phyloP scores from a whole-genome alignment of 2,329 filamentous ascomycete genomes.

The Metarhizium guizhouense region DNA sequence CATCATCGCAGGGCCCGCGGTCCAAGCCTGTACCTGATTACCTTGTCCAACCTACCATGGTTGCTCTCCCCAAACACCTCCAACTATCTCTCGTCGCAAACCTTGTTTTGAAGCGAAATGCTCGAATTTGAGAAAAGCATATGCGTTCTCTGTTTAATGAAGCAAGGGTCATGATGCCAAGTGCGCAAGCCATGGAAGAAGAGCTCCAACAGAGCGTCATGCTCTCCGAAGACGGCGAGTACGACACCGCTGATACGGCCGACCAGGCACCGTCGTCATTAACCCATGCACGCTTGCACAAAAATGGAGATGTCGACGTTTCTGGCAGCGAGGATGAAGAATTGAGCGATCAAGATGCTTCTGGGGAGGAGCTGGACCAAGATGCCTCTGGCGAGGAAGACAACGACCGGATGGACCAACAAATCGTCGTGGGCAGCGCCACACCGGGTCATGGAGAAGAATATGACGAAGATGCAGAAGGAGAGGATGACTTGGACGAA shows the following conservation, averaged over 20 bases:
- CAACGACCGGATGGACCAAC: conserved; percentile 20
- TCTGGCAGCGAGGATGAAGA: conserved; percentile 24
- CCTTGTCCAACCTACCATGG: conserved; percentile 12
- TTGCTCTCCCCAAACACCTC: conserved; percentile 12
- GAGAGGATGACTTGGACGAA: conserved; percentile 31
- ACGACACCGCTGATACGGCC: conserved; percentile 23
- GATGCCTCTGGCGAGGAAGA: conserved; percentile 35
- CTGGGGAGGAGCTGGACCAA: conserved; percentile 32
- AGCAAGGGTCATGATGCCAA: conserved; percentile 33
- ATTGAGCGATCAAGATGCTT: conserved; percentile 29
- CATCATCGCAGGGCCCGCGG: conserved; percentile 3
- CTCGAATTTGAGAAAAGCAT: conserved; percentile 9
- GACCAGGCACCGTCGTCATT: neutral
- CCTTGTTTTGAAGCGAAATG: conserved; percentile 20
- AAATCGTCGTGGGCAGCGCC: conserved; percentile 14
- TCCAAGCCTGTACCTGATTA: conserved; percentile 7
- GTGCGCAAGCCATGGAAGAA: conserved; percentile 46
- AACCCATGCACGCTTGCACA: conserved; percentile 2
- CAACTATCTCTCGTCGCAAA: conserved; percentile 14
- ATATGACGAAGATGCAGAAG: conserved; percentile 24
- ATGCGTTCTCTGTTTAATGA: conserved; percentile 12
- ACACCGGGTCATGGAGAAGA: conserved; percentile 17
- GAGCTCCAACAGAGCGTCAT: conserved; percentile 48
- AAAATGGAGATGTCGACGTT: conserved; percentile 12
- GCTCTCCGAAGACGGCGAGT: conserved; percentile 40